These are phyloP conservation scores for Peribolospora kevripleyi DNA, from an alignment of 768 basidiomycete species.

Conservation along the genomic window DNA sequence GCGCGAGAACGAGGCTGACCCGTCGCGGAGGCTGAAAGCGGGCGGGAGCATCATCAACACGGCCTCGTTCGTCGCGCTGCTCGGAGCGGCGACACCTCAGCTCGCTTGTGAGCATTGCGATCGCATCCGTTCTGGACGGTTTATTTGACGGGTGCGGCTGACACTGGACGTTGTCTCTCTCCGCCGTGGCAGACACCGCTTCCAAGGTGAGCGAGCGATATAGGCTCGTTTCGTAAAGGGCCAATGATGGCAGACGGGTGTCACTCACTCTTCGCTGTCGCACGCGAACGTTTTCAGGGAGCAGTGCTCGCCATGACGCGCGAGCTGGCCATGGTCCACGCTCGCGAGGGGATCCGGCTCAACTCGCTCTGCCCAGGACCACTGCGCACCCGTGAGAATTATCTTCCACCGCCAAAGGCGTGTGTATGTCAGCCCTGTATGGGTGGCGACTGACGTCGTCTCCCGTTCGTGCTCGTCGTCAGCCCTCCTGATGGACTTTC, in stretches of 20 bases:
- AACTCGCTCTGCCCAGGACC: conserved; percentile 82
- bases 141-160: too few relatives aligned
- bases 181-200: conserved; percentile 44
- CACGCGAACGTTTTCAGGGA: conserved; percentile 22
- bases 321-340: conserved; percentile 93
- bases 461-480: not conserved
- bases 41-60: conserved; percentile 85
- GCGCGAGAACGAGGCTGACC: conserved; percentile 70
- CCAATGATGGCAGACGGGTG: too few relatives aligned
- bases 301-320: conserved; percentile 94
- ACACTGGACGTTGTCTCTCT: too few relatives aligned
- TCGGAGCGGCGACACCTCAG: conserved; percentile 95
- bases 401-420: not conserved
- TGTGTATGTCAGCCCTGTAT: too few relatives aligned
- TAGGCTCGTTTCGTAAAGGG: too few relatives aligned
- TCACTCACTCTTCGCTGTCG: not conserved
- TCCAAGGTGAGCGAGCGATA: conserved; percentile 34
- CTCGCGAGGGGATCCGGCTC: conserved; percentile 81
- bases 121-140: not conserved
- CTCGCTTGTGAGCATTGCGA: conserved; percentile 54
- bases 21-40: conserved; percentile 46
- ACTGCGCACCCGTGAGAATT: conserved; percentile 59
- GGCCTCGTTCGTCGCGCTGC: conserved; percentile 80
- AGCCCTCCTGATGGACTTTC: conserved; percentile 96
- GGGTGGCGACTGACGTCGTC: not conserved